phyloP scores from a whole-genome alignment of 2,329 filamentous ascomycete species.

The Aspergillus quadricinctus region DNA sequence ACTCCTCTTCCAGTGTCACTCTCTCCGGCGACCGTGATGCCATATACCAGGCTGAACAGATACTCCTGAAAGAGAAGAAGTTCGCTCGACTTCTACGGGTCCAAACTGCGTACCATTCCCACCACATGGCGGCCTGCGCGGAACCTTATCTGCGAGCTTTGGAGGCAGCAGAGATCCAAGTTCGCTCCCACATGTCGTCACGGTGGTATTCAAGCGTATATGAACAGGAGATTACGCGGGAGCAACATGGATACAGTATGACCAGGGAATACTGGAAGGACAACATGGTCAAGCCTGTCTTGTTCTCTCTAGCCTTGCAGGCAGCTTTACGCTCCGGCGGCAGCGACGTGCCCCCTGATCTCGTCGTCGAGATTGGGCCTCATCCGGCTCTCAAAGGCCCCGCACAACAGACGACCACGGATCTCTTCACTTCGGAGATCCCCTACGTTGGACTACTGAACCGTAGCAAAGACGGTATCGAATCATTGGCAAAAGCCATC shows the following conservation, averaged over 20 bases:
- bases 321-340: no score
- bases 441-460: constrained; percentile 1
- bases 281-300: neutral
- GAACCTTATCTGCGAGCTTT: neutral
- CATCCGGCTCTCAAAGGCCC: constrained; percentile 1
- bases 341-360: no score
- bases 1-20: constrained; percentile 37
- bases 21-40: constrained; percentile 36
- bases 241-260: neutral
- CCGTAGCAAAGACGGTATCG: constrained; percentile 12
- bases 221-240: neutral
- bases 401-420: neutral
- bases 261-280: neutral
- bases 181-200: neutral
- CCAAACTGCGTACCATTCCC: constrained; percentile 20
- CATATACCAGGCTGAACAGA: constrained; percentile 20
- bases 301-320: neutral
- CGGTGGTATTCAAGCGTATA: no score
- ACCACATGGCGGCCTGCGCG: neutral
- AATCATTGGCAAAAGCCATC: constrained; percentile 24
- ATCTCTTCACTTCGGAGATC: no score
- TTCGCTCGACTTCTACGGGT: neutral
- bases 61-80: neutral
- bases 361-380: neutral
- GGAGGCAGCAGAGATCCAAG: neutral